Conservation (phyloP, 805 yeast genomes). For the Starmerella tilneyi region DNA sequence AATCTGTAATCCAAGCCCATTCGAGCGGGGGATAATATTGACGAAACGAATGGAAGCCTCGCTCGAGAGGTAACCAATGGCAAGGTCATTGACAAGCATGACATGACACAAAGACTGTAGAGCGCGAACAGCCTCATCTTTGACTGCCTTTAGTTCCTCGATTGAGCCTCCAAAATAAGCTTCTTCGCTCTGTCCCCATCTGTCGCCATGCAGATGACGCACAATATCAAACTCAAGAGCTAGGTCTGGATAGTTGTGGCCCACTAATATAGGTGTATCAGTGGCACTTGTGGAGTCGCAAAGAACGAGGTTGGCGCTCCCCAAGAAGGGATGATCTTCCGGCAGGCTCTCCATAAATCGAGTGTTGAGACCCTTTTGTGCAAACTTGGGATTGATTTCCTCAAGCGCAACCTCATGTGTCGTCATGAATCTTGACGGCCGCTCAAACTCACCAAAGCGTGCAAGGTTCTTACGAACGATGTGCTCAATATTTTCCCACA, state of each 20-base stretch:
- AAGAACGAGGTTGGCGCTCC: not conserved
- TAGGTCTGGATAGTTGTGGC: slow-evolving; percentile 1
- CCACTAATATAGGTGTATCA: not conserved
- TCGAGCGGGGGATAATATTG: not conserved
- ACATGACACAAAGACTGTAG: slow-evolving; percentile 16
- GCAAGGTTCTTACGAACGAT: not conserved
- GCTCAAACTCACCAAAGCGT: not conserved
- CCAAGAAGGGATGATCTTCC: not conserved
- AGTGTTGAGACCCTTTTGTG: not conserved
- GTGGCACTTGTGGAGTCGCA: not conserved
- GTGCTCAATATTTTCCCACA: not conserved
- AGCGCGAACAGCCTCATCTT: slow-evolving; percentile 1
- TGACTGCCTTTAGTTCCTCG: not conserved
- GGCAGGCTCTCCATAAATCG: not conserved
- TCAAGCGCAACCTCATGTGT: not conserved
- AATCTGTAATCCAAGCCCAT: slow-evolving; percentile 8
- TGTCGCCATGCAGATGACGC: not conserved
- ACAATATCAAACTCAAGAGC: not conserved
- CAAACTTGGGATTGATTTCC: not conserved
- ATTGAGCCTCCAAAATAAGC: not conserved
- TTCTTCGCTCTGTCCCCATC: not conserved
- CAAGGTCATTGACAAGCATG: slow-evolving; percentile 22
- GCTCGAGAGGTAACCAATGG: slow-evolving; percentile 23
- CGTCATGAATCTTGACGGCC: slow-evolving; percentile 3
- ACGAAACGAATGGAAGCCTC: slow-evolving; percentile 21